Base-by-base conservation (phyloP, 768 basidiomycete species). In the Lepiota subincarnata region DNA sequence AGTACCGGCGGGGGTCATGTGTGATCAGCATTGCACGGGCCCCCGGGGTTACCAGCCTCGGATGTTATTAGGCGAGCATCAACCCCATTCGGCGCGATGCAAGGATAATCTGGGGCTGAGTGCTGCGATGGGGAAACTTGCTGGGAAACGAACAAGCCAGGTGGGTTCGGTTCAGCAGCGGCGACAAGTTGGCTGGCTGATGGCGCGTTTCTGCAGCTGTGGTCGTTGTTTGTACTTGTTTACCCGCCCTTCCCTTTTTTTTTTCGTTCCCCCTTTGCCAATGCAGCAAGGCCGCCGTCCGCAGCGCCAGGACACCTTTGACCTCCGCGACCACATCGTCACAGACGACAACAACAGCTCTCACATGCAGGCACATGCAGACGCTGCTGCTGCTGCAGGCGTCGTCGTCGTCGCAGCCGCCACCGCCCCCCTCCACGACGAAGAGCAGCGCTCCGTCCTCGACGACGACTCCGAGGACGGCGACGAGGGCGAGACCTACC, bases 381-480 rank as follows among this genome's bases (percentile, higher is more conserved):
- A 53, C 44, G 52, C 52, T 4, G 52, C 52, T 22, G 44, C 36
- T 12, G 52, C 5, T 63, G 60, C 71, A 45, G 75, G 79, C 63
- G 74, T 85, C 55, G 61, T 35, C 64, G 70, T 24, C 60, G 70
- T 16, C 73, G 74, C 26, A 70, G 61, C 34, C 64, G 70, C 24
- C 60, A 70, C n/a, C 73, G 74, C 26, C 70, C 73, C 3, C 74
- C 80, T 68, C 67, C 72, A 66, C 1, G 75, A 78, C 47, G 87
- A 84, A 43, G 90, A 90, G 60, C 87, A 90, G 57, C 89, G 91
- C 57, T 92, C 90, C 0, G 82, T 92, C 50, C 78, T 92, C 31
- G 92, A 94, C 62, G 90, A 91, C 65, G 89, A 89, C 65, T 90
- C 87, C 24, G 24, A 24, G 4, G 87, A 90, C 50, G 79, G 71